Conservation (phyloP, 371 early-diverging fungal species). For the Mucor indicus region DNA sequence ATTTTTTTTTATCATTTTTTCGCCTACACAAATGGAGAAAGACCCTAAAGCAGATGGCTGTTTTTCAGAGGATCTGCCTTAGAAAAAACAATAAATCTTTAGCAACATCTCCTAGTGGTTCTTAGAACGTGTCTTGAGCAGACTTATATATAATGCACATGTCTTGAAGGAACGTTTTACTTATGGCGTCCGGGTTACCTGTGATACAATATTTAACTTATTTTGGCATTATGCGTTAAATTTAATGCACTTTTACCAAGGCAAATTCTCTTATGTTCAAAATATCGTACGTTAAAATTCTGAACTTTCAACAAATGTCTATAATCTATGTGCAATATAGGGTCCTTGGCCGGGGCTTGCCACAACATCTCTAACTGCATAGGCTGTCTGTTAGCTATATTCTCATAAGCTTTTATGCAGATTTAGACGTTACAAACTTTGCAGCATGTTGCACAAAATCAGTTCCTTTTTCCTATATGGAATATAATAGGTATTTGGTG, state of each 20-base stretch:
- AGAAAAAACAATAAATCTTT: slow-evolving; percentile 11
- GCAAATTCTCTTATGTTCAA: slow-evolving; percentile 14
- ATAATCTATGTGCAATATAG: slow-evolving; percentile 41
- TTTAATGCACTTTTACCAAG: too few relatives aligned
- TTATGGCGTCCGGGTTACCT: slow-evolving; percentile 9
- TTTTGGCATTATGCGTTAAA: too few relatives aligned
- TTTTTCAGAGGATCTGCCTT: too few relatives aligned
- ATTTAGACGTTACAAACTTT: slow-evolving; percentile 33
- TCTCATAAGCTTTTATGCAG: too few relatives aligned
- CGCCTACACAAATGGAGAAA: slow-evolving; percentile 14
- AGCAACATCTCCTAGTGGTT: background rate
- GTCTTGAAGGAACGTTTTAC: slow-evolving; percentile 20
- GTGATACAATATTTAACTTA: too few relatives aligned
- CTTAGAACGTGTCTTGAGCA: slow-evolving; percentile 5
- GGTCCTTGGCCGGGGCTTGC: slow-evolving; percentile 43
- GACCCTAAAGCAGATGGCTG: slow-evolving; percentile 19
- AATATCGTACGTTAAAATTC: slow-evolving; percentile 27
- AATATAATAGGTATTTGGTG: background rate
- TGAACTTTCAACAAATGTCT: slow-evolving; percentile 23
- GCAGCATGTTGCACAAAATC: slow-evolving; percentile 22
- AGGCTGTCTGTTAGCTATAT: too few relatives aligned
- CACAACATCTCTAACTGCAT: slow-evolving; percentile 27
- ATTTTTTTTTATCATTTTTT: too few relatives aligned
- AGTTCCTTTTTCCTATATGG: slow-evolving; percentile 27
- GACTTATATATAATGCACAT: slow-evolving; percentile 11